These are phyloP conservation scores for Bjerkandera adusta DNA, from an alignment of 1,284 basidiomycete genomes.

Conservation along the genomic window DNA sequence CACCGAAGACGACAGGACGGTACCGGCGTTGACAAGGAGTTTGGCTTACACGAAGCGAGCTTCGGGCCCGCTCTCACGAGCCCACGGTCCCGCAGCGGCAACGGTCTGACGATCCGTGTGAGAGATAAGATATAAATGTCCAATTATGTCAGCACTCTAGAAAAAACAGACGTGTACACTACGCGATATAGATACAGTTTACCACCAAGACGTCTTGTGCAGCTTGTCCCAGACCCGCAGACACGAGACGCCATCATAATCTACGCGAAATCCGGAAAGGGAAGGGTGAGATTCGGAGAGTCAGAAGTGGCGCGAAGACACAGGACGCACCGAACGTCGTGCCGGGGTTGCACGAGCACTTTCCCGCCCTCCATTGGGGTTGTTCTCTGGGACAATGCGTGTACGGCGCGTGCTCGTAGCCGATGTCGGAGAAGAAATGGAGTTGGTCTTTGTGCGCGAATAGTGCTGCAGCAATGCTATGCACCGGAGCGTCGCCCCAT, in stretches of 20 bases:
- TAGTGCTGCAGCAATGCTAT: constrained; percentile 68
- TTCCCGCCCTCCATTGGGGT: constrained; percentile 38
- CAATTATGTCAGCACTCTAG: too few species aligned
- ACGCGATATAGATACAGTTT: too few species aligned
- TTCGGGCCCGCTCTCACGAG: too few species aligned
- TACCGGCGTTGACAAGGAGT: too few species aligned
- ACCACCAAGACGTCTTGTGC: too few species aligned
- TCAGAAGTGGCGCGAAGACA: too few species aligned
- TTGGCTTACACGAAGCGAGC: too few species aligned
- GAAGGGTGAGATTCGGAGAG: not conserved
- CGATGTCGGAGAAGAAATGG: constrained; percentile 66
- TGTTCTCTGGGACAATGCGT: constrained; percentile 47
- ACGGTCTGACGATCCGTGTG: too few species aligned
- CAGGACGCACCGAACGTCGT: constrained; percentile 42
- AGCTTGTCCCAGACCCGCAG: constrained; percentile 44
- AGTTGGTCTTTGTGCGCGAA: constrained; percentile 61
- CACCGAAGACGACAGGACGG: too few species aligned
- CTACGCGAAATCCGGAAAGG: constrained; percentile 23
- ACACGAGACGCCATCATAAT: constrained; percentile 49
- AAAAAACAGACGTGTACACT: too few species aligned
- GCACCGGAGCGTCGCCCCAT: constrained; percentile 82
- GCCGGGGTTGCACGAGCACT: constrained; percentile 39
- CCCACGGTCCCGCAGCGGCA: too few species aligned
- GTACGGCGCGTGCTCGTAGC: constrained; percentile 50
- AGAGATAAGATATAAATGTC: too few species aligned